These are phyloP conservation scores for Psilocybe cubensis DNA, from an alignment of 768 basidiomycete species.

Conservation along the genomic window DNA sequence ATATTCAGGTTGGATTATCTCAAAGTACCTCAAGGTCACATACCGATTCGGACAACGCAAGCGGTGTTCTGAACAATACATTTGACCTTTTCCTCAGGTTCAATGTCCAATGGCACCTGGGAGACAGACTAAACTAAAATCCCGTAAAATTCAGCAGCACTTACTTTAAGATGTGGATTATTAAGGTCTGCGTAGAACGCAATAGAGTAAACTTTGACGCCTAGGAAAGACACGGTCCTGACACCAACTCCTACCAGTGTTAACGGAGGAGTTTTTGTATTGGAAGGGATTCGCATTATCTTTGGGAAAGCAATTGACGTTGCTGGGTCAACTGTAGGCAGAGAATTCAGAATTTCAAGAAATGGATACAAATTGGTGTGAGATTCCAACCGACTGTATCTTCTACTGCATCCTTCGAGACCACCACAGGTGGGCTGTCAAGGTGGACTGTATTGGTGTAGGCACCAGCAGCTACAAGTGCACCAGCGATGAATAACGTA, in stretches of 20 bases:
- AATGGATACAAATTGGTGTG: background rate
- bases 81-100: constrained; percentile 71
- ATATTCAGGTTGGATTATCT: background rate
- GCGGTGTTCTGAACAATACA: constrained; percentile 68
- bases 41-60: constrained; percentile 78
- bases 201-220: constrained; percentile 87
- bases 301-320: constrained; percentile 78
- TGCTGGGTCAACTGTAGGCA: constrained; percentile 63
- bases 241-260: constrained; percentile 85
- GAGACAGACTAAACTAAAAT: background rate
- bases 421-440: constrained; percentile 31
- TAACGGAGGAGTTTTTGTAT: constrained; percentile 61
- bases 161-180: constrained; percentile 64
- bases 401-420: constrained; percentile 8
- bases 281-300: constrained; percentile 64
- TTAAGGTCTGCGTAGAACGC: constrained; percentile 87
- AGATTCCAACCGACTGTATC: constrained; percentile 30
- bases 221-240: constrained; percentile 85
- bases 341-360: background rate
- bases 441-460: constrained; percentile 40
- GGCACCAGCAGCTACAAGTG: constrained; percentile 19
- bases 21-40: constrained; percentile 14
- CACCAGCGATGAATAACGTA: constrained; percentile 30
- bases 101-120: constrained; percentile 58
- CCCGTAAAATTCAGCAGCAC: constrained; percentile 10